Percentiles rank a stretch among this genome's conserved stretches.
phyloP scores from a whole-genome alignment of 2,329 filamentous ascomycete genomes.

The Aspergillus sp. region DNA sequence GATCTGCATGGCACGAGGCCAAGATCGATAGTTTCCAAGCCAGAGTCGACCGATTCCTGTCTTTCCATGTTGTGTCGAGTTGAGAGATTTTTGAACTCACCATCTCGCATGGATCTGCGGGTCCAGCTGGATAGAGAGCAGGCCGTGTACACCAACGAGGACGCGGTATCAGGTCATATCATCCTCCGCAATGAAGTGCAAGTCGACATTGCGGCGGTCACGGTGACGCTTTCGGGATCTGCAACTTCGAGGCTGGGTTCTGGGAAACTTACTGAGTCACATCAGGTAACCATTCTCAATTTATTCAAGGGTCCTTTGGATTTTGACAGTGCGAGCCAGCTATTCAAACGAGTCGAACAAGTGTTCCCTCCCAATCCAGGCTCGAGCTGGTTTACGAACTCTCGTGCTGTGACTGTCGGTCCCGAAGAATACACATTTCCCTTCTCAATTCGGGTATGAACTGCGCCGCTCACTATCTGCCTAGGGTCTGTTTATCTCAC shows the following conservation, averaged over 20 bases:
- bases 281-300: conserved; percentile 5
- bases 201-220: conserved; percentile 9
- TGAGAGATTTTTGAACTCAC: background rate
- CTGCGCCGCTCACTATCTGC: background rate
- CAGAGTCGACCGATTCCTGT: background rate
- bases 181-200: conserved; percentile 6
- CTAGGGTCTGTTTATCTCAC: background rate
- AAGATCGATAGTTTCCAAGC: no score
- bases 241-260: conserved; percentile 9
- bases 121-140: conserved; percentile 5
- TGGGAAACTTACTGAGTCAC: conserved; percentile 6
- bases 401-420: conserved; percentile 1
- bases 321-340: background rate
- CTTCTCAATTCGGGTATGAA: conserved; percentile 8
- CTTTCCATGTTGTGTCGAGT: background rate
- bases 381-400: background rate
- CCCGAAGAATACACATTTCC: conserved; percentile 5
- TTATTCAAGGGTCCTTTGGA: background rate
- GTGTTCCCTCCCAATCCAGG: conserved; percentile 5
- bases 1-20: no score
- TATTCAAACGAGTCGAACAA: conserved; percentile 4
- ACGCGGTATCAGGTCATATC: conserved; percentile 11
- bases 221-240: conserved; percentile 8
- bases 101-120: conserved; percentile 5
- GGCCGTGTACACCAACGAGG: conserved; percentile 6